Evolutionary conservation across 2,329 filamentous ascomycete species (phyloP).

Genomic region (Fusarium sp.): DNA sequence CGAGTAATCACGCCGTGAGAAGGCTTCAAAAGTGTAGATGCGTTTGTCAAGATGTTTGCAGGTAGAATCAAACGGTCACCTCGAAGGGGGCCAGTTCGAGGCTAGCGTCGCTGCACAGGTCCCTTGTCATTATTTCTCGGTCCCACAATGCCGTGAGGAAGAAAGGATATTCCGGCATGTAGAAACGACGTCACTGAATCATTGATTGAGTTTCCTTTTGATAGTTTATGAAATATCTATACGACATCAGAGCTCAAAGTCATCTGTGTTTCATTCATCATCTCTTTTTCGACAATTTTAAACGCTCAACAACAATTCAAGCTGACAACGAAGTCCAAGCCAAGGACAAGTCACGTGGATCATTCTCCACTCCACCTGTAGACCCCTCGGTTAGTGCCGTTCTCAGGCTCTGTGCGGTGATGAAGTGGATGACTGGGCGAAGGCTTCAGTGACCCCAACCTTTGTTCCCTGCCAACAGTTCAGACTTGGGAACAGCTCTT

Average conservation of each 20-base stretch:
- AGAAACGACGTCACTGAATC: slow-evolving; percentile 41
- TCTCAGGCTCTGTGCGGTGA: slow-evolving; percentile 42
- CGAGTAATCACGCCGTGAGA: slow-evolving; percentile 24
- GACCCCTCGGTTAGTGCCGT: slow-evolving; percentile 49
- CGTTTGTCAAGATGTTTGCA: slow-evolving; percentile 49
- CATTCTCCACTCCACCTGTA: slow-evolving; percentile 40
- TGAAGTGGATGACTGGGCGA: slow-evolving; percentile 38
- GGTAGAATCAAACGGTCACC: slow-evolving; percentile 52
- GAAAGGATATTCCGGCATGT: slow-evolving; percentile 44
- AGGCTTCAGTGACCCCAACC: slow-evolving; percentile 37
- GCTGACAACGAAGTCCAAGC: neutral
- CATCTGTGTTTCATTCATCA: neutral
- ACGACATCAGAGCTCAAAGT: neutral
- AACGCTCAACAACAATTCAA: neutral
- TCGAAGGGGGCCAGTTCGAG: slow-evolving; percentile 50
- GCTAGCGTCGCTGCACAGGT: slow-evolving; percentile 48
- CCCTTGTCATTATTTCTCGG: slow-evolving; percentile 39
- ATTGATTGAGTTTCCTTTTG: neutral
- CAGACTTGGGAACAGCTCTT: slow-evolving; percentile 25
- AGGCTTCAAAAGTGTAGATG: slow-evolving; percentile 44
- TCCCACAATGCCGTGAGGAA: slow-evolving; percentile 43
- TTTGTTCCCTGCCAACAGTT: slow-evolving; percentile 26
- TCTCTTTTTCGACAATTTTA: neutral
- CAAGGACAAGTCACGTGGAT: slow-evolving; percentile 36
- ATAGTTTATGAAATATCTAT: neutral